phyloP scores from a whole-genome alignment of 1,139 yeast genomes.

The Geotrichum klebahnii region DNA sequence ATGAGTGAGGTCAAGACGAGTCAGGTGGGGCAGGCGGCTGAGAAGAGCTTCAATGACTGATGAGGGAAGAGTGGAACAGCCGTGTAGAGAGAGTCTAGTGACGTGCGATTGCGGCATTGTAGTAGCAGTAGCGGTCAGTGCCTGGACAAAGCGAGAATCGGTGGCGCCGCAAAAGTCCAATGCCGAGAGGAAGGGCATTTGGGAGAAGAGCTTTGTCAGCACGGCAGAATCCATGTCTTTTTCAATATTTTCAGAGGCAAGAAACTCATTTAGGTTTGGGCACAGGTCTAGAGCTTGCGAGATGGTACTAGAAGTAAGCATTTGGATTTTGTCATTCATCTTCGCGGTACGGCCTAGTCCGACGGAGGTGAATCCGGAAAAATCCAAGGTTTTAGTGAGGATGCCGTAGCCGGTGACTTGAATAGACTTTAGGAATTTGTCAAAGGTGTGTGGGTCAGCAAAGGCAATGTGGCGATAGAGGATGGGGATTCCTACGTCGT shows the following conservation, averaged over 20 bases:
- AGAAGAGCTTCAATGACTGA: slow-evolving; percentile 55
- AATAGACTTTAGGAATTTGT: slow-evolving; percentile 60
- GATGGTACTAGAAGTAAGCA: slow-evolving; percentile 76
- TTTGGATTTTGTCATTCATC: slow-evolving; percentile 87
- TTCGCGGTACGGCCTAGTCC: slow-evolving; percentile 86
- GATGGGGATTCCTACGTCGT: slow-evolving; percentile 41
- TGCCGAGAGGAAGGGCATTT: slow-evolving; percentile 55
- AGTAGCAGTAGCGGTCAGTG: slow-evolving; percentile 30
- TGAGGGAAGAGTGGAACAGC: slow-evolving; percentile 72
- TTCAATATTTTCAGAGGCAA: slow-evolving; percentile 82
- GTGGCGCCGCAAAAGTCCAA: slow-evolving; percentile 89
- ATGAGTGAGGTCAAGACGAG: slow-evolving; percentile 74
- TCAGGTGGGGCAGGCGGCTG: slow-evolving; percentile 54
- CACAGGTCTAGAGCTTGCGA: slow-evolving; percentile 44
- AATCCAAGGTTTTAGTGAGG: slow-evolving; percentile 74
- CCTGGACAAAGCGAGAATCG: slow-evolving; percentile 55
- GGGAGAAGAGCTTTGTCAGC: slow-evolving; percentile 48
- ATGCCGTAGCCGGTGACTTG: slow-evolving; percentile 54
- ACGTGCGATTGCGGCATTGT: slow-evolving; percentile 31
- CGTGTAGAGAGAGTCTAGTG: slow-evolving; percentile 73
- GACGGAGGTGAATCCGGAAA: slow-evolving; percentile 82
- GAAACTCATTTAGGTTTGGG: slow-evolving; percentile 69
- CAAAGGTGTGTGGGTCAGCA: slow-evolving; percentile 78
- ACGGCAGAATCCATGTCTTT: slow-evolving; percentile 62
- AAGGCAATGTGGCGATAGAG: slow-evolving; percentile 66